Evolutionary conservation across 768 basidiomycete genomes (phyloP).

Genomic region (Cubamyces sp.): DNA sequence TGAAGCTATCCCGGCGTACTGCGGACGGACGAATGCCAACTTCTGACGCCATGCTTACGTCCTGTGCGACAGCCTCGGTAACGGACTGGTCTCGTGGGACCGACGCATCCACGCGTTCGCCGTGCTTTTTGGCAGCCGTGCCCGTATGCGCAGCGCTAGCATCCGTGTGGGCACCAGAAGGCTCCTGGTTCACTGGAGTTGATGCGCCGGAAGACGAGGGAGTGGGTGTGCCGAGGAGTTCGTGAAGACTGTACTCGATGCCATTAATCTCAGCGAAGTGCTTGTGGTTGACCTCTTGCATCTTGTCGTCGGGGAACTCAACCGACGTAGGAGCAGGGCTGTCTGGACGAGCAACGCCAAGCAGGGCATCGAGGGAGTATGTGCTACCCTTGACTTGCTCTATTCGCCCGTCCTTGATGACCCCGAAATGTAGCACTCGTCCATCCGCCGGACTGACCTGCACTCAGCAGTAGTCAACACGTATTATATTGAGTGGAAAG

Average conservation of each 20-base stretch:
- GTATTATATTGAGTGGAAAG: background rate
- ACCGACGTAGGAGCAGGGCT: conserved; percentile 46
- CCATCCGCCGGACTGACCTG: conserved; percentile 96
- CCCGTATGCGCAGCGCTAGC: conserved; percentile 22
- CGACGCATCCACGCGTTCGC: conserved; percentile 74
- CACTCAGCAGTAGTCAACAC: background rate
- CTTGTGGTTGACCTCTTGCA: conserved; percentile 74
- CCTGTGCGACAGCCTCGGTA: conserved; percentile 63
- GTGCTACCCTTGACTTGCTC: conserved; percentile 99
- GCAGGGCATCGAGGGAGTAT: conserved; percentile 91
- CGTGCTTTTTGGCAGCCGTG: conserved; percentile 56
- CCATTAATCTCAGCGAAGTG: conserved; percentile 98
- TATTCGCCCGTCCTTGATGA: conserved; percentile 74
- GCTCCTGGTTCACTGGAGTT: conserved; percentile 32
- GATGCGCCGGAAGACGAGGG: conserved; percentile 48
- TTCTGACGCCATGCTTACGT: conserved; percentile 71
- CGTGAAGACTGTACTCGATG: conserved; percentile 91
- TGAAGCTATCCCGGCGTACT: conserved; percentile 42
- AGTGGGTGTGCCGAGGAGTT: conserved; percentile 69
- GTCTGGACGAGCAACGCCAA: conserved; percentile 68
- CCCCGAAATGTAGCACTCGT: conserved; percentile 88
- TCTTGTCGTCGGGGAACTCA: conserved; percentile 50
- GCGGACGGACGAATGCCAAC: conserved; percentile 60
- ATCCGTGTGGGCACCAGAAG: conserved; percentile 23
- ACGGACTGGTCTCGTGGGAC: conserved; percentile 60